A percentile compares a stretch with the other conserved stretches of the same genome.
These are phyloP conservation scores for Xylaria scruposa DNA, from an alignment of 495 filamentous ascomycete genomes.

Conservation along the genomic window DNA sequence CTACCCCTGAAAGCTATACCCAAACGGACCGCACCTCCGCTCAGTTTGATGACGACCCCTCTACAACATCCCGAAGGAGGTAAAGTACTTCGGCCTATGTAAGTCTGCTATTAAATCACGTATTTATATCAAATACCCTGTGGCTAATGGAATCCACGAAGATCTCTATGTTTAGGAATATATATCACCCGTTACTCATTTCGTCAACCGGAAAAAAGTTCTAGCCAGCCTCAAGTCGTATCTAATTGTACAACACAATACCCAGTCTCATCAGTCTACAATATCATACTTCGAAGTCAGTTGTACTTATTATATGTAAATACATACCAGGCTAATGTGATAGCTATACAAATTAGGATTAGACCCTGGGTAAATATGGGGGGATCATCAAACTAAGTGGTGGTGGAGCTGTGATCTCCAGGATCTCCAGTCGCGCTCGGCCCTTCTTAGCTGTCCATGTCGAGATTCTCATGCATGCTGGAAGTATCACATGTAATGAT, in stretches of 20 bases:
- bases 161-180: background rate
- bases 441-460: background rate
- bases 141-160: background rate
- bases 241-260: background rate
- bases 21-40: constrained; percentile 4
- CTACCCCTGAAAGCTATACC: constrained; percentile 9
- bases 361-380: constrained; percentile 15
- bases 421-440: constrained; percentile 6
- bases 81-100: background rate
- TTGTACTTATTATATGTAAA: too few species aligned
- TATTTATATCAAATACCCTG: background rate
- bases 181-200: background rate
- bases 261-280: background rate
- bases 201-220: background rate
- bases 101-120: background rate
- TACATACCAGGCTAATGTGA: background rate
- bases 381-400: background rate
- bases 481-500: background rate
- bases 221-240: background rate
- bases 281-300: background rate
- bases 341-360: background rate
- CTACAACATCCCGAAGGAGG: background rate
- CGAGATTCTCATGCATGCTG: constrained; percentile 1
- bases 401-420: constrained; percentile 7
- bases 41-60: constrained; percentile 4